Percentiles rank a stretch among this genome's conserved stretches.
Conservation (phyloP, 345 rosid species). For the Ricinus communis region DNA sequence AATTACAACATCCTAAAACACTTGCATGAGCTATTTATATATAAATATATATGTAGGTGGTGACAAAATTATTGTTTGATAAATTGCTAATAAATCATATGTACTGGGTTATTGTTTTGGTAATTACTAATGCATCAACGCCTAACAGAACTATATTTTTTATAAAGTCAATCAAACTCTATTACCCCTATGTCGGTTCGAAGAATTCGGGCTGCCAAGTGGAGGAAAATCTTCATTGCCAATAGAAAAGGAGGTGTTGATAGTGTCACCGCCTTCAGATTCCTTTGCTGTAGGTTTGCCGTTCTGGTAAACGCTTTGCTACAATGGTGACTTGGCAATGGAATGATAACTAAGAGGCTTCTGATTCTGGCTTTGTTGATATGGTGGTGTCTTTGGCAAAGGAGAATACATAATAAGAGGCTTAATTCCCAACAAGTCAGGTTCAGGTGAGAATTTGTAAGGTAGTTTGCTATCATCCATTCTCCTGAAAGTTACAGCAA, state of each 20-base stretch:
- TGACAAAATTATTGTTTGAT: too few relatives aligned
- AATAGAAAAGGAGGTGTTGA: neutral
- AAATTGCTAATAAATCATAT: too few relatives aligned
- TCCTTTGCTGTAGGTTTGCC: neutral
- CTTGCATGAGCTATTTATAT: too few relatives aligned
- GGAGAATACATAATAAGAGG: conserved; percentile 23
- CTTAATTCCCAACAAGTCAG: conserved; percentile 30
- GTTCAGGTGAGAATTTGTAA: conserved; percentile 27
- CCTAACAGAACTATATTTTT: neutral
- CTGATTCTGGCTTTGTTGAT: conserved; percentile 6
- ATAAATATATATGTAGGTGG: too few relatives aligned
- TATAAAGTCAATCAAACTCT: neutral
- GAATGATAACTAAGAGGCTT: neutral
- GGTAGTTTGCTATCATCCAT: conserved; percentile 44
- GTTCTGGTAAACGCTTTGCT: neutral
- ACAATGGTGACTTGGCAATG: neutral
- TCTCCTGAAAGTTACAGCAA: conserved; percentile 43
- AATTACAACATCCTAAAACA: too few relatives aligned
- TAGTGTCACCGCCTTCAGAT: neutral
- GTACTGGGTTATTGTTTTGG: neutral
- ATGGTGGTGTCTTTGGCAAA: neutral
- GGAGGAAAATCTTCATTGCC: conserved; percentile 26
- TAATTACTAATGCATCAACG: too few relatives aligned
- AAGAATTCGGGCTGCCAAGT: conserved; percentile 14
- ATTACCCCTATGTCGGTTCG: neutral